Evolutionary conservation across 176 grass and related monocot genomes (phyloP).

Genomic region (Poa pratensis): DNA sequence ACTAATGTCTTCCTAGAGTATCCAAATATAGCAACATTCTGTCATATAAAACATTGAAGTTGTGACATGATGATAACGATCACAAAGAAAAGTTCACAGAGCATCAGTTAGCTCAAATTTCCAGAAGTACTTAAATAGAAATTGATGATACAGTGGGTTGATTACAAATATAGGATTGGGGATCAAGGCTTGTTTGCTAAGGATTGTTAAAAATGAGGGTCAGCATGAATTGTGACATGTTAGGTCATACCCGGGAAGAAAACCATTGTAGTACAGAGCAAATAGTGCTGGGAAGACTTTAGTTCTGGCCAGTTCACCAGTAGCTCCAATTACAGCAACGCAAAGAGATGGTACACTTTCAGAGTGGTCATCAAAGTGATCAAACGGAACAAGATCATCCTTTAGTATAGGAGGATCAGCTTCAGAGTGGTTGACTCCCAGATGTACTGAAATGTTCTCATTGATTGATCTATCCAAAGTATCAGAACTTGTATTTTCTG

Average conservation of each 20-base stretch:
- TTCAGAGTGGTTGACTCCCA: constrained; percentile 18
- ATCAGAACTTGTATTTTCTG: constrained; percentile 41
- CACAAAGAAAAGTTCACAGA: background rate
- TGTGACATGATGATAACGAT: constrained; percentile 6
- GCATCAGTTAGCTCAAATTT: background rate
- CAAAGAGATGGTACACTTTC: constrained; percentile 62
- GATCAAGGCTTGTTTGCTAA: background rate
- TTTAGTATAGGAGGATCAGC: constrained; percentile 24
- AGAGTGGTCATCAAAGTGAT: constrained; percentile 25
- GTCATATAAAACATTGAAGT: constrained; percentile 42
- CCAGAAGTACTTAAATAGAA: background rate
- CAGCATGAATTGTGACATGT: constrained; percentile 22
- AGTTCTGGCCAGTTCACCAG: constrained; percentile 84
- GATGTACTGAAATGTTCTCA: constrained; percentile 24
- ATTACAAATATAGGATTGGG: background rate
- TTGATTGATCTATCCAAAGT: constrained; percentile 41
- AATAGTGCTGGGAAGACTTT: constrained; percentile 94
- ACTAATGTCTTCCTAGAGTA: constrained; percentile 84
- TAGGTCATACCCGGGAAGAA: constrained; percentile 70
- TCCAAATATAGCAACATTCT: constrained; percentile 97
- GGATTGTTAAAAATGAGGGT: background rate
- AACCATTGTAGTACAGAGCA: constrained; percentile 84
- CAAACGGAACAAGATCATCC: constrained; percentile 30
- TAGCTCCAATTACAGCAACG: constrained; percentile 92
- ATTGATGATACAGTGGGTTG: background rate